Conservation (phyloP, 768 basidiomycete genomes). For the Lactarius sp. region DNA sequence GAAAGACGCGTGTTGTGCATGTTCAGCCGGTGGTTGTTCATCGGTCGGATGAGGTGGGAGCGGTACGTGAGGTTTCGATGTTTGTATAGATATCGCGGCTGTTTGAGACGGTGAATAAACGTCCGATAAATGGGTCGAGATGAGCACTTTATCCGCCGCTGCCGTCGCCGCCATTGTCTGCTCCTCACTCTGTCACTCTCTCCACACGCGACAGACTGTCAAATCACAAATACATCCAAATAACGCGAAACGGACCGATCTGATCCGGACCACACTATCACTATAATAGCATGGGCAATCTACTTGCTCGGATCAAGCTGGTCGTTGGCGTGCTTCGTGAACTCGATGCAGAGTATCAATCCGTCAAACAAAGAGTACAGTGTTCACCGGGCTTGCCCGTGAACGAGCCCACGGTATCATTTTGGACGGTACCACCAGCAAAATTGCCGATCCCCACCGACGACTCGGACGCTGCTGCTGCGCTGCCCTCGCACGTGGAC, state of each 20-base stretch:
- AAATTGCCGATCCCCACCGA: constrained; percentile 36
- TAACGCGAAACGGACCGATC: not conserved
- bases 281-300: constrained; percentile 9
- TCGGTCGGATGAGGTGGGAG: constrained; percentile 40
- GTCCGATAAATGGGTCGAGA: constrained; percentile 57
- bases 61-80: constrained; percentile 51
- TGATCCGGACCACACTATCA: not conserved
- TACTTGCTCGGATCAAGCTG: constrained; percentile 12
- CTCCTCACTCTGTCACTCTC: too few species aligned
- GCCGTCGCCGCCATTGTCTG: not conserved
- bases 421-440: constrained; percentile 58
- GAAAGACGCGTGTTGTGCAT: constrained; percentile 61
- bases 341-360: constrained; percentile 14
- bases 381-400: constrained; percentile 52
- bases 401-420: constrained; percentile 49
- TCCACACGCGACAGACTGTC: too few species aligned
- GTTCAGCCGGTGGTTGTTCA: constrained; percentile 53
- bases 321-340: not conserved
- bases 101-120: constrained; percentile 51
- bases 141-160: constrained; percentile 19
- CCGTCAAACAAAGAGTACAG: constrained; percentile 31
- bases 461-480: constrained; percentile 12
- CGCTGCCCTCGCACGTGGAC: constrained; percentile 51
- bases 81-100: constrained; percentile 50
- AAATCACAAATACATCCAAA: not conserved